Evolutionary conservation across 768 basidiomycete genomes (phyloP).

Genomic region (Tricholoma furcatifolium): DNA sequence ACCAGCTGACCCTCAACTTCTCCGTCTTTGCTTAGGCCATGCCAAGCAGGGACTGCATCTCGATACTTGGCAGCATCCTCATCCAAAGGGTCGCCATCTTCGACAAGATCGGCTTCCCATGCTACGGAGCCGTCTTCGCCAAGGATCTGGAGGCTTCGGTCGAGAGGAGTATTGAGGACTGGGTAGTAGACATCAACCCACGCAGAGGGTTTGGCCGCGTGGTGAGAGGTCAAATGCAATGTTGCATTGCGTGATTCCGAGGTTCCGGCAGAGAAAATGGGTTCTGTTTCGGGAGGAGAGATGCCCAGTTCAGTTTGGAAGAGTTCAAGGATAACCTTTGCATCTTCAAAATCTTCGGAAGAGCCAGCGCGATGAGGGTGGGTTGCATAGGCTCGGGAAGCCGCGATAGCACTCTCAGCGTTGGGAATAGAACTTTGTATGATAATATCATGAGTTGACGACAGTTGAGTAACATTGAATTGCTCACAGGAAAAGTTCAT

Average conservation of each 20-base stretch:
- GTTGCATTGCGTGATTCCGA: slow-evolving; percentile 66
- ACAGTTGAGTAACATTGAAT: not conserved
- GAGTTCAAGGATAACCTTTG: slow-evolving; percentile 62
- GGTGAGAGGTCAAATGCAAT: slow-evolving; percentile 44
- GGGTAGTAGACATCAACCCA: slow-evolving; percentile 93
- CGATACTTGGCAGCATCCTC: slow-evolving; percentile 66
- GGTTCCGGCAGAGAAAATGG: slow-evolving; percentile 73
- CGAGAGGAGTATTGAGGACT: slow-evolving; percentile 75
- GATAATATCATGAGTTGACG: not conserved
- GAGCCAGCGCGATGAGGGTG: slow-evolving; percentile 77
- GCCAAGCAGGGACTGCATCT: slow-evolving; percentile 77
- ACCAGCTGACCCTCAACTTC: slow-evolving; percentile 68
- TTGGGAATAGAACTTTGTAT: slow-evolving; percentile 56
- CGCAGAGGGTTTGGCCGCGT: slow-evolving; percentile 51
- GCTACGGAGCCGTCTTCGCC: slow-evolving; percentile 48
- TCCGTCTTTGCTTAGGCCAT: slow-evolving; percentile 79
- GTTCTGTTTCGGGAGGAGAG: slow-evolving; percentile 35
- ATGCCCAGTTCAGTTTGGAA: slow-evolving; percentile 69
- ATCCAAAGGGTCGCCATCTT: slow-evolving; percentile 71
- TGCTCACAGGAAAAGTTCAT: slow-evolving; percentile 22
- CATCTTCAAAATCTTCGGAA: slow-evolving; percentile 56
- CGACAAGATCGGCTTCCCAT: slow-evolving; percentile 74
- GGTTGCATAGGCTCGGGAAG: slow-evolving; percentile 58
- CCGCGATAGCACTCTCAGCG: slow-evolving; percentile 52
- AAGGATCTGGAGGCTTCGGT: slow-evolving; percentile 66